These are phyloP conservation scores for Saturnispora zaruensis DNA, from an alignment of 805 yeast genomes.

Conservation along the genomic window DNA sequence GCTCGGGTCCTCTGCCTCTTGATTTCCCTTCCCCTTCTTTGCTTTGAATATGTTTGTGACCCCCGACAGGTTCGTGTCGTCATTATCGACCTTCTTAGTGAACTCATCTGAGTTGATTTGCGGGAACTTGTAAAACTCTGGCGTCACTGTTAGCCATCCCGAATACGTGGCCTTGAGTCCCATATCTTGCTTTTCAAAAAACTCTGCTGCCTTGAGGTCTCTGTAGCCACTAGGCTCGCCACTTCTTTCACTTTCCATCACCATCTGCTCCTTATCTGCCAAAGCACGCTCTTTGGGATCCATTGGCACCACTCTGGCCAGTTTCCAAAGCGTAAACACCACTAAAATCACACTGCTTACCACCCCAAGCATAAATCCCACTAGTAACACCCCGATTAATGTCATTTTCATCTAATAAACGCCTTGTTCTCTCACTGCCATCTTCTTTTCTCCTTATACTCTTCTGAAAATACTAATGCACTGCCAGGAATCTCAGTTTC, in stretches of 20 bases:
- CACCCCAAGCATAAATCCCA: not conserved
- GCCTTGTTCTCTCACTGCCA: not conserved
- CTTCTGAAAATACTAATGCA: not conserved
- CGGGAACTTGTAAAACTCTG: slow-evolving; percentile 56
- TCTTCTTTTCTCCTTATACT: not conserved
- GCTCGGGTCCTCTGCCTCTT: slow-evolving; percentile 20
- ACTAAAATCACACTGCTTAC: not conserved
- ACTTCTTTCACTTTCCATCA: slow-evolving; percentile 17
- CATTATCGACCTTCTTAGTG: slow-evolving; percentile 4
- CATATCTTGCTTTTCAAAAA: slow-evolving; percentile 49
- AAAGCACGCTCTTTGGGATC: slow-evolving; percentile 16
- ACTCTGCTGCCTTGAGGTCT: slow-evolving; percentile 47
- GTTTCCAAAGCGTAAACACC: not conserved
- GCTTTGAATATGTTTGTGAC: slow-evolving; percentile 1
- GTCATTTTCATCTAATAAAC: not conserved
- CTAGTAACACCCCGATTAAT: not conserved
- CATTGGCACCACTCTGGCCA: slow-evolving; percentile 4
- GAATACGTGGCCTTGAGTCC: slow-evolving; percentile 57
- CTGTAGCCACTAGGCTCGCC: slow-evolving; percentile 25
- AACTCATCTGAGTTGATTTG: slow-evolving; percentile 25
- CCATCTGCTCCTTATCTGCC: slow-evolving; percentile 17
- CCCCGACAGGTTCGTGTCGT: not conserved
- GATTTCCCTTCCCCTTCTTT: slow-evolving; percentile 6
- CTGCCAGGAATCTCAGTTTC: not conserved
- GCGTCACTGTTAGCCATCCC: slow-evolving; percentile 84